Evolutionary conservation across 495 filamentous ascomycete genomes (phyloP), one percentile per base, ranked within the genome.

Genomic region (Parachaetomium inaequale): DNA sequence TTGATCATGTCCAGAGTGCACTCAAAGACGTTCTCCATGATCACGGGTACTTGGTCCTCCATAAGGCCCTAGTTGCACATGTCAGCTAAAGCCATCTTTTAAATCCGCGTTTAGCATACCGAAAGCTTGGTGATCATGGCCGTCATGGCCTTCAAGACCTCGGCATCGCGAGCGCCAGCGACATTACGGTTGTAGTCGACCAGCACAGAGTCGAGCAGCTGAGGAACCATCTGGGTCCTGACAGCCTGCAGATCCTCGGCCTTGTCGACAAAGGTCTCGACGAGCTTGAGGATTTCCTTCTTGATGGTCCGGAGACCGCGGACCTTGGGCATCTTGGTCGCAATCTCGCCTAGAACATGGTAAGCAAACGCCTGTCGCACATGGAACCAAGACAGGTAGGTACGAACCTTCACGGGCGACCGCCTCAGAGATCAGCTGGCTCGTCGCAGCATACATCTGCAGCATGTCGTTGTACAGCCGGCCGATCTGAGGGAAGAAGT

Each of bases 1-100:
- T 98, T 99, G 79, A 99, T 98, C 94, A 99, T 99, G 65, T 96
- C 90, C 43, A 99, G 79, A 8, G 94, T 99, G 78, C 94, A 98
- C 74, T 96, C 93, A 72, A 99, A 99, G 21, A 99, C 91, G 69
- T 93, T 94, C 71, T 98, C 92, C 91, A 99, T 96, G 72, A 98
- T 97, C 46, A 86, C 87, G 0, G 92, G 91, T 2, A 99, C 91
- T 75, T 98, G 95, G 71, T 98, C 94, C 72, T 97, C 93, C 95
- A 98, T 98, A 68, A 80, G 63, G 83, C 85, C 92, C 73, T 57
- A 28, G 59, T 23, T 38, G 53, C 26, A 59, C 43, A 31, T 26
- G 61, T 77, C 68, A 74, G 74, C 45, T 1, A 29, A 7, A 15
- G 12, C 50, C 3, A 2, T 31, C 25, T 19, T 5, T 3, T 25